Evolutionary conservation across 1,284 basidiomycete genomes (phyloP), one percentile per base, ranked within the genome.

Genomic region (Ceratobasidium sp.): DNA sequence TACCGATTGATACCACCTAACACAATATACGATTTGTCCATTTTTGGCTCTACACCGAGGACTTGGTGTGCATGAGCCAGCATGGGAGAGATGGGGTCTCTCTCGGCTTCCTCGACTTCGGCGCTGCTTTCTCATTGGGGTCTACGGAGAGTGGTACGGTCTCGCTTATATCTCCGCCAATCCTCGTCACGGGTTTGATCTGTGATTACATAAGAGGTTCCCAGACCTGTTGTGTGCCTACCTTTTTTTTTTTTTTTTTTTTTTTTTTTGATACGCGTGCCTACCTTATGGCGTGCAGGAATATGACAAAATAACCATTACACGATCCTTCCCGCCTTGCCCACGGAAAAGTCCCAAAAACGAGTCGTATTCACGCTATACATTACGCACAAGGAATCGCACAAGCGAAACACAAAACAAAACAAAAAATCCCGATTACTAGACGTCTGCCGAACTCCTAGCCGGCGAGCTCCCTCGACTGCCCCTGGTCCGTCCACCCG

Each of bases 361-460:
- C 43, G n/a, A 57, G 25, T 62, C 58, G 58, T 62, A 62, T 62
- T 62, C 58, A 62, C 58, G 58, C 58, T 62, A 50, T 62, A 62
- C 49, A 64, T 52, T 64, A 64, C 45, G 56, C 47, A 62, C 60
- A 47, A 64, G 52, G 34, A 27, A 52, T 49, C 47, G 27, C 53
- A 20, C 42, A 20, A 32, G 57, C 38, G 38, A 40, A 8, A 20
- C 45, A 47, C 8, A 50, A 32, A 35, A 15, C 32, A n/a, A 34
- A 27, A 34, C 49, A 25, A 52, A 20, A 22, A 52, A 20, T 7
- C 53, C 15, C 32, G 35, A 15, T 54, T 25, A 10, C 15, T 40
- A 56, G n/a, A 27, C 25, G 20, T 20, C 45, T 47, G 34, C 43
- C 42, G 57, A 31, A 20, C 45, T 47, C 38, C 50, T 42, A 4